Conservation (phyloP, 805 yeast species). For the Blastobotrys muscicola region DNA sequence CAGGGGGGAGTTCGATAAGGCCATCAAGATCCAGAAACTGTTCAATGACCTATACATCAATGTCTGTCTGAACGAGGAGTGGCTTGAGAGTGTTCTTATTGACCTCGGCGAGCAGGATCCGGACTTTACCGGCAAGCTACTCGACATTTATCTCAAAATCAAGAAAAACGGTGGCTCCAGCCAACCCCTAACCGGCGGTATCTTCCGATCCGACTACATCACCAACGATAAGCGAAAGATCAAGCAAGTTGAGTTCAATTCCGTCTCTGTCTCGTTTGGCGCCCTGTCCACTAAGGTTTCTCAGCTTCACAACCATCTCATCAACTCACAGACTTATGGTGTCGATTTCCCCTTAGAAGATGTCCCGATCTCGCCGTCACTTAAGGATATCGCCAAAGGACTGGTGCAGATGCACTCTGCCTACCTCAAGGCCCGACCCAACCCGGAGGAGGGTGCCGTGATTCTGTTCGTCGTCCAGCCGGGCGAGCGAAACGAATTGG, state of each 20-base stretch:
- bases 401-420: constrained; percentile 54
- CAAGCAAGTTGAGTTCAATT: constrained; percentile 94
- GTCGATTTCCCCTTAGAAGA: constrained; percentile 25
- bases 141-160: constrained; percentile 40
- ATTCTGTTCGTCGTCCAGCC: constrained; percentile 77
- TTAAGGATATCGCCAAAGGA: constrained; percentile 52
- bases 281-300: constrained; percentile 80
- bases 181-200: constrained; percentile 58
- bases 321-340: constrained; percentile 31
- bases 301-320: constrained; percentile 51
- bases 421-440: constrained; percentile 30
- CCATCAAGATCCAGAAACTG: constrained; percentile 51
- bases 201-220: constrained; percentile 88
- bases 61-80: constrained; percentile 47
- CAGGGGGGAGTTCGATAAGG: constrained; percentile 50
- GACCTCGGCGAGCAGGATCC: constrained; percentile 41
- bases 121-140: constrained; percentile 76
- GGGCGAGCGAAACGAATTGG: constrained; percentile 80
- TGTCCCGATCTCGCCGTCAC: constrained; percentile 63
- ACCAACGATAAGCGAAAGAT: constrained; percentile 35
- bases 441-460: constrained; percentile 10
- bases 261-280: constrained; percentile 92
- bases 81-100: constrained; percentile 51
- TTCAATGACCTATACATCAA: constrained; percentile 71
- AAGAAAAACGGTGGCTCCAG: constrained; percentile 41